Evolutionary conservation across 2,329 filamentous ascomycete species (phyloP).

Genomic region (Colletotrichum lindemuthianum): DNA sequence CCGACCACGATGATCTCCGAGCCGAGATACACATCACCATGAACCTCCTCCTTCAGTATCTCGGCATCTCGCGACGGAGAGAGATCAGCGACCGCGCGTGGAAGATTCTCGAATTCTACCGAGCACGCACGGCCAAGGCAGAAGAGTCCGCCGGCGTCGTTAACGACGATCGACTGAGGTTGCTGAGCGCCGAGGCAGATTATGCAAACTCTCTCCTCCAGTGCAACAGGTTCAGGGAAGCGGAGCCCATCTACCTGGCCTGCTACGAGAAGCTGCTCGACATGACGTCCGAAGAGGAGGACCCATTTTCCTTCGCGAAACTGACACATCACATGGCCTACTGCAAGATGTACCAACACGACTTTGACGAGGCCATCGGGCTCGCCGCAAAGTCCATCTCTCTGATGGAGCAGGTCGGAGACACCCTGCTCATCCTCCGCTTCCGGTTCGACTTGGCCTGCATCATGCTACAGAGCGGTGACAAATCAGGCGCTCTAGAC

Average conservation of each 20-base stretch:
- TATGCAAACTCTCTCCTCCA: constrained; percentile 36
- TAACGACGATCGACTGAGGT: constrained; percentile 23
- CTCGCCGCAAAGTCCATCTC: constrained; percentile 31
- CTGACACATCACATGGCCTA: constrained; percentile 37
- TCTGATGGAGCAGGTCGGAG: constrained; percentile 22
- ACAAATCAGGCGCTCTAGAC: constrained; percentile 27
- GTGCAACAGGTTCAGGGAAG: constrained; percentile 33
- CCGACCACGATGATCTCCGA: constrained; percentile 29
- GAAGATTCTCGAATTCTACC: constrained; percentile 34
- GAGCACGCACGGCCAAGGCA: constrained; percentile 10
- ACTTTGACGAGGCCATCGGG: constrained; percentile 31
- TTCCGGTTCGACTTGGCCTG: constrained; percentile 37
- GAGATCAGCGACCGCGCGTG: constrained; percentile 32
- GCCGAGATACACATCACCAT: constrained; percentile 36
- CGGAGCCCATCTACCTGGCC: constrained; percentile 31
- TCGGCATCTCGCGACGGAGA: constrained; percentile 33
- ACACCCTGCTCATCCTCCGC: constrained; percentile 23
- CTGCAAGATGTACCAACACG: constrained; percentile 36
- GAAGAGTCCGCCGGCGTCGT: constrained; percentile 3
- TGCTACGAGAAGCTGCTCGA: constrained; percentile 25
- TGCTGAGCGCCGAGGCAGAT: constrained; percentile 35
- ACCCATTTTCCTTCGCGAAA: constrained; percentile 35
- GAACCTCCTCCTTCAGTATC: constrained; percentile 36
- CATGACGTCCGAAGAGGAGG: constrained; percentile 24
- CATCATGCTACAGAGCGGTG: constrained; percentile 36